A percentile compares a stretch with the other conserved stretches of the same genome.
phyloP scores from a whole-genome alignment of 371 early-diverging fungal genomes.

The Mortierella sp. region DNA sequence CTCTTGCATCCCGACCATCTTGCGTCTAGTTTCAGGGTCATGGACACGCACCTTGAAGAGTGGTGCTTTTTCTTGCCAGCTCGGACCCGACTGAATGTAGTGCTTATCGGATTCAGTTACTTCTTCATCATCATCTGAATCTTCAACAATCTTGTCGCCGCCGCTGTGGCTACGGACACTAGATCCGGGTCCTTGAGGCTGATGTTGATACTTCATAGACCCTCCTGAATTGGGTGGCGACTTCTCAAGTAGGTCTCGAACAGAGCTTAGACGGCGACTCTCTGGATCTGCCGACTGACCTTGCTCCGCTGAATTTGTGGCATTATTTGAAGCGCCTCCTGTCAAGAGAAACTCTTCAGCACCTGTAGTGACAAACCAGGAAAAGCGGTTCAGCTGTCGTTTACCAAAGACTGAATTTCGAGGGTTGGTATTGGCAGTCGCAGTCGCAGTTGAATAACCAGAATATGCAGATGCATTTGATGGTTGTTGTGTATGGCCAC shows the following conservation, averaged over 20 bases:
- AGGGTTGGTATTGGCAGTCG: slow-evolving; percentile 35
- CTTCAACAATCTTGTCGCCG: slow-evolving; percentile 22
- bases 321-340: slow-evolving; percentile 30
- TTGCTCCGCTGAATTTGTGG: neutral
- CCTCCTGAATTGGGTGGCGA: slow-evolving; percentile 33
- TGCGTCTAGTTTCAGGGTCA: slow-evolving; percentile 58
- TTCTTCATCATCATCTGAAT: slow-evolving; percentile 44
- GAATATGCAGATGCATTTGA: slow-evolving; percentile 38
- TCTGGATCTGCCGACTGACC: slow-evolving; percentile 2
- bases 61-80: slow-evolving; percentile 60
- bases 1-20: slow-evolving; percentile 59
- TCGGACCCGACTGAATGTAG: slow-evolving; percentile 60
- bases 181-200: slow-evolving; percentile 10
- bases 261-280: slow-evolving; percentile 26
- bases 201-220: slow-evolving; percentile 15
- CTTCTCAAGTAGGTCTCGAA: slow-evolving; percentile 21
- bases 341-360: slow-evolving; percentile 60
- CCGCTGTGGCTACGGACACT: slow-evolving; percentile 32
- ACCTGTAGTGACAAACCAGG: slow-evolving; percentile 62
- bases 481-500: slow-evolving; percentile 32
- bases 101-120: slow-evolving; percentile 61
- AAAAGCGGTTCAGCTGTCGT: slow-evolving; percentile 59
- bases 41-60: slow-evolving; percentile 57
- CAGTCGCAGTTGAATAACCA: slow-evolving; percentile 34
- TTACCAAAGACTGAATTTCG: slow-evolving; percentile 57